phyloP scores from a whole-genome alignment of 768 basidiomycete genomes.

The Paxillus ammoniavirescens region DNA sequence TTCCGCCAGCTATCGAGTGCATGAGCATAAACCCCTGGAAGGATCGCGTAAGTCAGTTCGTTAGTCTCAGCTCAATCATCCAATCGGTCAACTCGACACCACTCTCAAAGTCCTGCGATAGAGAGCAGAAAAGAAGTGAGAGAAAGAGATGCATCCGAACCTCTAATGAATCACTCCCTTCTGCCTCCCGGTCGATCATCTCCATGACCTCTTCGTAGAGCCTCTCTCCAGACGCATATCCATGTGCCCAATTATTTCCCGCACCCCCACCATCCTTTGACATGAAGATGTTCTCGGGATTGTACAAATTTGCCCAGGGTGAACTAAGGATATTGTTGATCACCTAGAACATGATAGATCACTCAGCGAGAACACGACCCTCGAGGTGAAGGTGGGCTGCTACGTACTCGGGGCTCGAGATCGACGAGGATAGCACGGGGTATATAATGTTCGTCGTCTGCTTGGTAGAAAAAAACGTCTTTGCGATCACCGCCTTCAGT shows the following conservation, averaged over 20 bases:
- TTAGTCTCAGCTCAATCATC: neutral
- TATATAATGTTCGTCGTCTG: slow-evolving; percentile 99
- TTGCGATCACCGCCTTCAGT: slow-evolving; percentile 95
- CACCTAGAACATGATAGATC: slow-evolving; percentile 53
- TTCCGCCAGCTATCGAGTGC: slow-evolving; percentile 98
- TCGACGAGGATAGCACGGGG: slow-evolving; percentile 96
- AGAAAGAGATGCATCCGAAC: slow-evolving; percentile 39
- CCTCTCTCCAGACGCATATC: slow-evolving; percentile 85
- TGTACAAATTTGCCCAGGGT: slow-evolving; percentile 84
- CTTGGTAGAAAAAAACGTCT: slow-evolving; percentile 99
- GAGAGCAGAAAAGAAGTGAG: too few species aligned
- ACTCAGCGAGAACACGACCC: neutral
- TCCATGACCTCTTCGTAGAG: slow-evolving; percentile 98
- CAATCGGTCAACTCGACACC: too few species aligned
- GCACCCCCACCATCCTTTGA: slow-evolving; percentile 98
- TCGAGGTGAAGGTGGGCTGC: slow-evolving; percentile 1
- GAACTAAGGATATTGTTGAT: slow-evolving; percentile 93
- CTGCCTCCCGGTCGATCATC: slow-evolving; percentile 97
- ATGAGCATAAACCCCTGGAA: slow-evolving; percentile 97
- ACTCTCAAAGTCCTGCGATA: too few species aligned
- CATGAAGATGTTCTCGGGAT: slow-evolving; percentile 96
- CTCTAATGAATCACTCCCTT: slow-evolving; percentile 96
- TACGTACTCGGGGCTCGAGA: slow-evolving; percentile 87
- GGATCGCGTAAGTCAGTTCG: neutral
- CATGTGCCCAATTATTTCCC: slow-evolving; percentile 98